Evolutionary conservation across 768 basidiomycete species (phyloP), one percentile per base, ranked within the genome.

Genomic region (Saitozyma sp.): DNA sequence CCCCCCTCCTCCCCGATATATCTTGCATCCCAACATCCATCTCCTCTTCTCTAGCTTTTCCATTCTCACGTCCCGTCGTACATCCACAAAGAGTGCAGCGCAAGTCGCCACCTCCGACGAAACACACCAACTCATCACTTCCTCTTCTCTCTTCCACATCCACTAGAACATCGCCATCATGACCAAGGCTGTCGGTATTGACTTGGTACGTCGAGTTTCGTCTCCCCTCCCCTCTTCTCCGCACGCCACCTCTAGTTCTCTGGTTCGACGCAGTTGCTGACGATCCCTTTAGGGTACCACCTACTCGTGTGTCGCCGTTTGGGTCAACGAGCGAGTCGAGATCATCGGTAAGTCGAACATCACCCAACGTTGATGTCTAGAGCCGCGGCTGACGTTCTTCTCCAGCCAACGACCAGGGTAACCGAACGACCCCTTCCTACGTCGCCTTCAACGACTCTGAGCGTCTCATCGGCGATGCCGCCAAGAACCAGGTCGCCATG

Each of bases 311-410:
- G 95, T 97, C 74, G 95, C 92, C 84, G 93, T 98, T 78, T 97
- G 94, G 94, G 92, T 95, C 86, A 93, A 96, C 82, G 95, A 98
- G 86, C 92, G 95, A 77, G 94, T 98, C 76, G 94, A 98, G 82
- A 97, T 97, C 84, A 97, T 97, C 80, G 29, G 29, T 29, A 29
- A 29, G 29, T 29, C 29, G 78, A 70, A 70, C 67, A n/a, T 41
- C 29, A 39, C 39, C 40, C 49, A 14, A 49, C 40, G 14, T 19
- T 38, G 6, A 29, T 10, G 13, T 38, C 10, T 10, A 29, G n/a
- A 59, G 61, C 59, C 49, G 52, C 5, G 50, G 49, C 51, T 14
- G 9, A 41, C 48, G 40, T 41, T 43, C 46, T 29, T 29, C 19
- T 57, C 63, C 5, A 29, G 80, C 81, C 76, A 81, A 81, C 78